These are phyloP conservation scores for Lolium rigidum DNA, from an alignment of 176 grass and related monocot genomes.

Conservation along the genomic window DNA sequence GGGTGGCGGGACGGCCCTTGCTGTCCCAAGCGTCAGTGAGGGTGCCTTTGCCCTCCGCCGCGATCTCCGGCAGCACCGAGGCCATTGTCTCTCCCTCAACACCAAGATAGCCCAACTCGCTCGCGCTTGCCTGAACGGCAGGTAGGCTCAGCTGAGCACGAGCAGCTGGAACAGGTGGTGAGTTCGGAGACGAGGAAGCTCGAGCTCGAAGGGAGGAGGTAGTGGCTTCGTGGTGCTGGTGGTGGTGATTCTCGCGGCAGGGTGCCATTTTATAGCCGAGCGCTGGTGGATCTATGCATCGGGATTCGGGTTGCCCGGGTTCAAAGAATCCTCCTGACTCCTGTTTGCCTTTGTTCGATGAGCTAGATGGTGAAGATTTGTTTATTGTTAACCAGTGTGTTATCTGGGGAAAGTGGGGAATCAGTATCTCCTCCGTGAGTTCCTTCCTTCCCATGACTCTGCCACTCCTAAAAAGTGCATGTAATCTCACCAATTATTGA, in stretches of 20 bases:
- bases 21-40: conserved; percentile 82
- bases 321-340: not conserved
- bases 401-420: conserved; percentile 34
- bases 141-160: not conserved
- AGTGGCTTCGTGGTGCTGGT: too few species aligned
- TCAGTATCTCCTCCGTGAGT: conserved; percentile 22
- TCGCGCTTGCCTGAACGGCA: not conserved
- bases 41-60: conserved; percentile 48
- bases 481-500: not conserved
- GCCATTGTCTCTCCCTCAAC: conserved; percentile 45
- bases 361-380: not conserved
- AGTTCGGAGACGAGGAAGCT: not conserved
- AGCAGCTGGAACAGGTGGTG: not conserved
- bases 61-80: conserved; percentile 51
- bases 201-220: conserved; percentile 1
- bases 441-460: conserved; percentile 28
- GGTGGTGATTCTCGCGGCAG: not conserved
- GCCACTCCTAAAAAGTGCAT: not conserved
- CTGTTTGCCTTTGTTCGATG: not conserved
- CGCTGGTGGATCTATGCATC: conserved; percentile 38
- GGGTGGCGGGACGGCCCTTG: conserved; percentile 72
- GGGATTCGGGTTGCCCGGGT: conserved; percentile 31
- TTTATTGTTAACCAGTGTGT: conserved; percentile 15
- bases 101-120: not conserved
- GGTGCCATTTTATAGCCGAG: conserved; percentile 45